Conservation (phyloP, 2,329 filamentous ascomycete species). For the Cercospora brassicicola region DNA sequence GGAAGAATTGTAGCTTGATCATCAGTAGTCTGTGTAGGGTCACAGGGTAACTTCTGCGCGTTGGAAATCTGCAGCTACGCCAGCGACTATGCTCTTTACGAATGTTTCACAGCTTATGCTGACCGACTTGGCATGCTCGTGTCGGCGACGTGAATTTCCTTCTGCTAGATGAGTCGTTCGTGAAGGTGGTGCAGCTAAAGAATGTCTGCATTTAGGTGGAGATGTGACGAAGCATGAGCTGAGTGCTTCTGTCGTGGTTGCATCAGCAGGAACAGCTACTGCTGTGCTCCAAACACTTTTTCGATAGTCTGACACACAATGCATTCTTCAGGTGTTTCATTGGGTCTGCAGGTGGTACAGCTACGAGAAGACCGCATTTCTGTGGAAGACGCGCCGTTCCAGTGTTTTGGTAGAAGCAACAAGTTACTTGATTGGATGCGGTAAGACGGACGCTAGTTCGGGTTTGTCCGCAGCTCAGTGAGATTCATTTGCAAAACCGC, state of each 20-base stretch:
- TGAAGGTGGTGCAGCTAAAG: not conserved
- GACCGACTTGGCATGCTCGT: not conserved
- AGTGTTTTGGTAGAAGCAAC: not conserved
- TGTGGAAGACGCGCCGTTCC: not conserved
- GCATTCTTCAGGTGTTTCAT: not conserved
- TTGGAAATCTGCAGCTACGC: not conserved
- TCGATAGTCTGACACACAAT: not conserved
- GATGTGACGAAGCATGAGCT: not conserved
- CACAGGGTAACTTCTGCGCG: no score
- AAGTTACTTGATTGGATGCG: not conserved
- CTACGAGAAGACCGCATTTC: not conserved
- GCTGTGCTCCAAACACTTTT: not conserved
- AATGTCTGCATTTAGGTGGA: not conserved
- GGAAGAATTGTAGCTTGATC: not conserved
- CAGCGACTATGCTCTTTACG: not conserved
- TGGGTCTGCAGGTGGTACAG: not conserved
- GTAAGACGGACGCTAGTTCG: not conserved
- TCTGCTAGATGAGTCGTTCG: not conserved
- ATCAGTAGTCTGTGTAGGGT: no score
- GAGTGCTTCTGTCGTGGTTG: not conserved
- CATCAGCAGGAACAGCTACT: not conserved
- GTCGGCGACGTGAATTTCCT: not conserved
- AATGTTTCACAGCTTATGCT: not conserved
- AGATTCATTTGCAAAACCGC: no score
- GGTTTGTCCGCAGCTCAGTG: no score